Evolutionary conservation across 2,329 filamentous ascomycete species (phyloP), one percentile per base, ranked within the genome.

Genomic region (Sphaceloma murrayae): DNA sequence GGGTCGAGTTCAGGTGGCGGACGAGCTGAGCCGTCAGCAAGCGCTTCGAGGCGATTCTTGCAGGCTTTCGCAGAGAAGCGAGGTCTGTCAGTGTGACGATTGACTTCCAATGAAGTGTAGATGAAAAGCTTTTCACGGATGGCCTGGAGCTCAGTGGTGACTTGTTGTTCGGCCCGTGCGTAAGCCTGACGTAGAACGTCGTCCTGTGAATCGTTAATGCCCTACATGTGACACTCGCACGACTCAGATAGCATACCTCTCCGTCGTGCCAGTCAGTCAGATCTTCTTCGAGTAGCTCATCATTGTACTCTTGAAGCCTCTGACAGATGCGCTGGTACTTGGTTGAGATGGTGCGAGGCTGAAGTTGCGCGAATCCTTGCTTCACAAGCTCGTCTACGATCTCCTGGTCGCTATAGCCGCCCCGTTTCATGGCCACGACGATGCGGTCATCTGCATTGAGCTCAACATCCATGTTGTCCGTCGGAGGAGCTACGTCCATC

Each of bases 361-460:
- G 62, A 52, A 71, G 72, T 16, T 57, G 56, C 32, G 62, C 61
- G 33, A 66, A 61, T 17, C 65, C 64, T 44, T 69, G 61, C 11
- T 63, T 54, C 5, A 54, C 51, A 4, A 74, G 58, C 42, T 60
- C 62, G 2, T 64, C 55, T 2, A 64, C 58, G 24, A 73, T 66
- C 34, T 66, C 61, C 16, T 62, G 60, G 49, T 72, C 68, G 22
- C 58, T 59, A 55, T 60, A 67, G 14, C 61, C 62, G 16, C 61
- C 55, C 43, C 63, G 56, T 47, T 66, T 67, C 54, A 69, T 62
- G 3, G 54, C 50, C 46, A 69, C 55, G 46, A 69, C 66, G 30
- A 70, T 56, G 32, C 65, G 63, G 48, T 73, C 69, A 26, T 70
- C 67, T 0, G 63, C 64, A 51, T 72, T 67, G 32, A 70, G 60